Evolutionary conservation across 352 stramenopile genomes (phyloP).

Genomic region (Globisporangium yorkense): DNA sequence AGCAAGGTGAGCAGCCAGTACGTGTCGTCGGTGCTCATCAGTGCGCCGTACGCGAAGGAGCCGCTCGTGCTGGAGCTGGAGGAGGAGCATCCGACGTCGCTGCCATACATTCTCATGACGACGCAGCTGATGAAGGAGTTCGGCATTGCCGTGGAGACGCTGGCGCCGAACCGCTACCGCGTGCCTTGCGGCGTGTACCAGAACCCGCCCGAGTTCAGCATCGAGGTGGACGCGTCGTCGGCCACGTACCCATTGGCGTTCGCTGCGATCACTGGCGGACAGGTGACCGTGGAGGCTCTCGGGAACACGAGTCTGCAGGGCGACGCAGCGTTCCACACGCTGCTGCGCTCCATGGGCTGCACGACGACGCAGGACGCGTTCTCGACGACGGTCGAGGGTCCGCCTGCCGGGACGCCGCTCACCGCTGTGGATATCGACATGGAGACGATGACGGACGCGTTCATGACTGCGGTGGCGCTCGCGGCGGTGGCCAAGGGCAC

Average conservation of each 20-base stretch:
- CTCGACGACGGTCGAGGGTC: slow-evolving; percentile 71
- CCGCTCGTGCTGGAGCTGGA: slow-evolving; percentile 88
- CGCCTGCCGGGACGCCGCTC: slow-evolving; percentile 63
- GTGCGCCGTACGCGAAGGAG: slow-evolving; percentile 80
- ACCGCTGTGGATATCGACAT: slow-evolving; percentile 94
- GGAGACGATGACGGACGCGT: slow-evolving; percentile 96
- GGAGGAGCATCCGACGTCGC: slow-evolving; percentile 95
- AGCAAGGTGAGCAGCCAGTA: slow-evolving; percentile 95
- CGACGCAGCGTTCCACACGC: slow-evolving; percentile 93
- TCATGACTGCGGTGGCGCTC: slow-evolving; percentile 96
- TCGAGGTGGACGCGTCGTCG: slow-evolving; percentile 96
- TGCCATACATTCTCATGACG: slow-evolving; percentile 94
- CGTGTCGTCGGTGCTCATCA: slow-evolving; percentile 96
- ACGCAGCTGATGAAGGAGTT: slow-evolving; percentile 97
- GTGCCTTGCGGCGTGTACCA: slow-evolving; percentile 68
- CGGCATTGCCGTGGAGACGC: slow-evolving; percentile 90
- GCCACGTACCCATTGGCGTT: slow-evolving; percentile 96
- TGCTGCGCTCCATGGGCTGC: slow-evolving; percentile 77
- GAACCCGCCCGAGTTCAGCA: slow-evolving; percentile 58
- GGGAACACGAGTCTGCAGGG: slow-evolving; percentile 92
- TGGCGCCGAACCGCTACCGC: slow-evolving; percentile 68
- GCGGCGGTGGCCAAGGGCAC: slow-evolving; percentile 93
- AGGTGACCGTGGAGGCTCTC: slow-evolving; percentile 92
- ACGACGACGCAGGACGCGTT: slow-evolving; percentile 48
- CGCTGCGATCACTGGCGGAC: slow-evolving; percentile 93